Evolutionary conservation across 371 early-diverging fungal genomes (phyloP), one percentile per base, ranked within the genome.

Genomic region (Fennellomyces sp.): DNA sequence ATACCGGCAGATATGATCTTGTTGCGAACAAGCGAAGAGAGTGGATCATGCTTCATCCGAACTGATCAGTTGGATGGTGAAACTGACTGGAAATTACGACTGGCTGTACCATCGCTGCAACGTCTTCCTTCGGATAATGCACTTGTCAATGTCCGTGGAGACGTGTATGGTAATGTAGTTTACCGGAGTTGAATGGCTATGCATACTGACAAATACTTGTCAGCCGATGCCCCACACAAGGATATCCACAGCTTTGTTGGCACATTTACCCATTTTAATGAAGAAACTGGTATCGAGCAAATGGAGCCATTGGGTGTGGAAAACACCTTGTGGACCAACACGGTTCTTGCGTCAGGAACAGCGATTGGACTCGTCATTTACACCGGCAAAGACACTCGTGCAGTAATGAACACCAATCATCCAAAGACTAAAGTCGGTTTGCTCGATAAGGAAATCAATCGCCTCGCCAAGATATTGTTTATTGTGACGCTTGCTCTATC

Each of bases 61-160:
- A 99, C 99, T 3, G 99, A 99, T 80, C 99, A 99, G 69, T 81
- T 99, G 42, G 99, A 99, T 73, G 99, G 99, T 60, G 99, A 99
- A 71, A 99, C 99, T 0, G 99, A 99, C 68, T 99, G 99, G 99
- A 99, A 99, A 77, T 75, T 98, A 58, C 84, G 93, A 33, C 66
- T 95, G 17, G 96, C 97, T 0, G 89, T 95, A 19, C 89, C 93
- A 13, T 84, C 85, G 0, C 79, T 87, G 21, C 97, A 97, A 67
- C 84, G 87, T 50, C 66, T 94, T 17, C 70, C 81, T 2, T 73
- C 75, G 26, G 88, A 92, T 58, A 62, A 73, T 33, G 78, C 80
- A 3, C 68, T 95, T 30, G 64, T 91, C 31, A 63, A 72, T 30
- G 57, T 89, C 30, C 73, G 84, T 12, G 94, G 89, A 5, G 81